These are phyloP conservation scores for Trebouxia sp. DNA, from an alignment of 139 green algal species.

Conservation along the genomic window DNA sequence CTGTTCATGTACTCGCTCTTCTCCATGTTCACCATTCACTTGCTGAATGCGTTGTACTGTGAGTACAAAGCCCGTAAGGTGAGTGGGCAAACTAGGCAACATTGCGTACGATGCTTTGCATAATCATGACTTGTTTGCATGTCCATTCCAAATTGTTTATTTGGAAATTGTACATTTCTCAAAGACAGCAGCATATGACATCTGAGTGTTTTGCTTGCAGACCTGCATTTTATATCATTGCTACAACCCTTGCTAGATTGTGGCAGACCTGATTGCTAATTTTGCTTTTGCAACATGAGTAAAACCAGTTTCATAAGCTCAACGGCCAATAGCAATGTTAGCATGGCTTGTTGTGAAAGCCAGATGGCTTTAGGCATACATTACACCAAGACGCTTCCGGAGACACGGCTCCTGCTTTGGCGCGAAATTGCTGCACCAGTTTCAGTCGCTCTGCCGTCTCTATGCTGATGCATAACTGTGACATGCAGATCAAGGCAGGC, in stretches of 20 bases:
- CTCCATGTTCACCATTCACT: conserved; percentile 32
- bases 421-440: no score
- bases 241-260: no score
- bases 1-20: conserved; percentile 22
- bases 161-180: not conserved
- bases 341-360: no score
- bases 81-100: no score
- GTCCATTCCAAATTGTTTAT: not conserved
- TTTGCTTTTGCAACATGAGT: not conserved
- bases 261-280: no score
- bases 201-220: not conserved
- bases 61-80: conserved; percentile 29
- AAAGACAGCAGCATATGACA: not conserved
- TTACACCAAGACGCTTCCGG: no score
- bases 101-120: not conserved
- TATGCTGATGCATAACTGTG: not conserved
- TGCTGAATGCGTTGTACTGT: conserved; percentile 25
- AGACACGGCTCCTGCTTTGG: no score
- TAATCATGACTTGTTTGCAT: not conserved
- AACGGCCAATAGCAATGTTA: no score
- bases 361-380: no score
- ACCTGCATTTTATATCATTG: no score
- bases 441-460: not conserved
- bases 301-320: no score
- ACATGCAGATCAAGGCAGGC: conserved; percentile 8